Conservation (phyloP, 2,329 filamentous ascomycete genomes). For the Pyrenophora tritici-repentis region DNA sequence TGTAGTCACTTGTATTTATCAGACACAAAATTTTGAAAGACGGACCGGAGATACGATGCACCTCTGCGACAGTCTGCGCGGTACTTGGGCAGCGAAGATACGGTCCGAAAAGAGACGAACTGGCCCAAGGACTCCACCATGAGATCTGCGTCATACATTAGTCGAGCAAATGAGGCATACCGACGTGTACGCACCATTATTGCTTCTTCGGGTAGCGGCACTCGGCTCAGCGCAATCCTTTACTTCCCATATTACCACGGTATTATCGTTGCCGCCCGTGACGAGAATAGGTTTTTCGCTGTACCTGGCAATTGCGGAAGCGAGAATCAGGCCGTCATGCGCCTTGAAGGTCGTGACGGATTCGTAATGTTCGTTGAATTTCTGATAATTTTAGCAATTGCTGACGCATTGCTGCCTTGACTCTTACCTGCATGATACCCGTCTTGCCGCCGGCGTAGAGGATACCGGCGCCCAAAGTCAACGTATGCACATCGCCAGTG, state of each 20-base stretch:
- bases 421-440: constrained; percentile 74
- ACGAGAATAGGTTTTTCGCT: constrained; percentile 82
- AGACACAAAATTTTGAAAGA: constrained; percentile 90
- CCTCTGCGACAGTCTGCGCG: constrained; percentile 91
- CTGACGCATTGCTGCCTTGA: background rate
- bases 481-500: constrained; percentile 79
- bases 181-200: constrained; percentile 55
- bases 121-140: constrained; percentile 69
- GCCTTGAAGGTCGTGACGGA: constrained; percentile 78
- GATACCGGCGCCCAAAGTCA: constrained; percentile 83
- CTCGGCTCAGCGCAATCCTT: constrained; percentile 58
- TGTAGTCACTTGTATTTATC: constrained; percentile 80
- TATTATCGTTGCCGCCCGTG: constrained; percentile 91
- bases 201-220: constrained; percentile 55
- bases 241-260: constrained; percentile 86
- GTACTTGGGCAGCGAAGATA: constrained; percentile 84
- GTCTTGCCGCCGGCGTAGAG: constrained; percentile 89
- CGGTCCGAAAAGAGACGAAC: constrained; percentile 89
- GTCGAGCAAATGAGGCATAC: constrained; percentile 9
- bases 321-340: constrained; percentile 83
- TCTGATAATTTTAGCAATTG: constrained; percentile 49
- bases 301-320: constrained; percentile 75
- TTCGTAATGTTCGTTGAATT: constrained; percentile 82
- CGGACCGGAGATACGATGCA: constrained; percentile 83
- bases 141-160: constrained; percentile 57